A percentile compares a stretch with the other conserved stretches of the same genome.
Evolutionary conservation across 768 basidiomycete genomes (phyloP).

Genomic region (Piloderma croceum): DNA sequence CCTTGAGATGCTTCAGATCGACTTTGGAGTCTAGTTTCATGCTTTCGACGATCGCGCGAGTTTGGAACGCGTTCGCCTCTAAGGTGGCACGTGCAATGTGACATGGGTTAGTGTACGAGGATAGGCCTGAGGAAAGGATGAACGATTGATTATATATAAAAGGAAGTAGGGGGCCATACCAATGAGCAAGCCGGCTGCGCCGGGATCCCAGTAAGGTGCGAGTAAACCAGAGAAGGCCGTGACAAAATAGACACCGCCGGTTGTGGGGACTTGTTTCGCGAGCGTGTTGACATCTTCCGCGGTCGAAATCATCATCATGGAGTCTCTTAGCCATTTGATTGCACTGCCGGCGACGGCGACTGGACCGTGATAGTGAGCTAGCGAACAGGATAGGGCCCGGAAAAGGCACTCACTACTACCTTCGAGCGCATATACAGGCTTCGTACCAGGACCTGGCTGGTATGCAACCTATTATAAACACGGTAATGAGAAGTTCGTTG

Average conservation of each 20-base stretch:
- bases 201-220: conserved; percentile 96
- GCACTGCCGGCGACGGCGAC: conserved; percentile 94
- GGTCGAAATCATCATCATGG: conserved; percentile 74
- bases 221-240: conserved; percentile 94
- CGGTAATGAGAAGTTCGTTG: conserved; percentile 1
- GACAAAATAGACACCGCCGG: conserved; percentile 93
- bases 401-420: conserved; percentile 72
- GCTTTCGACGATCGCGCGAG: conserved; percentile 89
- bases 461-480: conserved; percentile 67
- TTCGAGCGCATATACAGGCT: conserved; percentile 90
- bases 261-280: conserved; percentile 67
- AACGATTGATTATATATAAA: neutral
- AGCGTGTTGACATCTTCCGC: conserved; percentile 83
- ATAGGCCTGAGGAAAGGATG: conserved; percentile 44
- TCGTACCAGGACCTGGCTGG: conserved; percentile 71
- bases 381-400: neutral
- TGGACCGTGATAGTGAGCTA: conserved; percentile 20
- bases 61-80: conserved; percentile 95
- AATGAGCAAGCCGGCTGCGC: conserved; percentile 81
- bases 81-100: conserved; percentile 94
- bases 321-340: conserved; percentile 95
- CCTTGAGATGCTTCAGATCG: conserved; percentile 80
- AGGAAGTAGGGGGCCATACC: conserved; percentile 36
- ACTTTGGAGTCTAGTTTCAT: conserved; percentile 88
- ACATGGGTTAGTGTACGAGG: conserved; percentile 83